Conservation (phyloP, 2,329 filamentous ascomycete species). For the Penicillium hesseltinei region DNA sequence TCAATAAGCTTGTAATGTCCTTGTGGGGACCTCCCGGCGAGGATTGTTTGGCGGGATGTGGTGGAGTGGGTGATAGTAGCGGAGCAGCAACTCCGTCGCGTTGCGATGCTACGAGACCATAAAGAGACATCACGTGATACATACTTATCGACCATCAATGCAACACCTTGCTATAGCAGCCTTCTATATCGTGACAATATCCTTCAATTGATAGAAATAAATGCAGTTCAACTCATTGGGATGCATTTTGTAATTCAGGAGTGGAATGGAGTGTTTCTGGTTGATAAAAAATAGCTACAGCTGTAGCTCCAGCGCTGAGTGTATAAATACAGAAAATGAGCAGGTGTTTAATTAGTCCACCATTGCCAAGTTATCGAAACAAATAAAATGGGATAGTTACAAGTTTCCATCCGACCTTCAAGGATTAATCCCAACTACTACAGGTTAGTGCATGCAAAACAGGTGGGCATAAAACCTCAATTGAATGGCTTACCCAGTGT, state of each 20-base stretch:
- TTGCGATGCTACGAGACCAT: slow-evolving; percentile 5
- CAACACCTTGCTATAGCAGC: neutral
- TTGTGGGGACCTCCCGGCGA: neutral
- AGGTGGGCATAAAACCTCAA: neutral
- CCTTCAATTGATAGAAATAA: neutral
- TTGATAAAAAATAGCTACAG: slow-evolving; percentile 14
- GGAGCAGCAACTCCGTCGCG: slow-evolving; percentile 10
- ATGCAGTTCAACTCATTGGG: neutral
- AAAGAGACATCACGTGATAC: slow-evolving; percentile 16
- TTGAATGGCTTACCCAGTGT: slow-evolving; percentile 60
- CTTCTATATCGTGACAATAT: neutral
- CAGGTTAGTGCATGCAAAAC: slow-evolving; percentile 5
- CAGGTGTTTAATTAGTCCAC: slow-evolving; percentile 7
- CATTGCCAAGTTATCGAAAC: slow-evolving; percentile 3
- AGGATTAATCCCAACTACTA: slow-evolving; percentile 32
- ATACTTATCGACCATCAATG: neutral
- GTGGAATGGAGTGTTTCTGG: slow-evolving; percentile 10
- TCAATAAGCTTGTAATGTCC: neutral
- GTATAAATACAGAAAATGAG: slow-evolving; percentile 25
- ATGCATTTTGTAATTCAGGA: neutral
- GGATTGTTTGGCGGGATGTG: neutral
- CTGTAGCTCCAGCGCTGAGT: slow-evolving; percentile 11
- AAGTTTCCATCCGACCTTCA: slow-evolving; percentile 5
- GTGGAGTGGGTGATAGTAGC: slow-evolving; percentile 5
- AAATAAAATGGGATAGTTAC: slow-evolving; percentile 12